These are phyloP conservation scores for Nicotiana rustica DNA, from an alignment of 305 asterid species.

Conservation along the genomic window DNA sequence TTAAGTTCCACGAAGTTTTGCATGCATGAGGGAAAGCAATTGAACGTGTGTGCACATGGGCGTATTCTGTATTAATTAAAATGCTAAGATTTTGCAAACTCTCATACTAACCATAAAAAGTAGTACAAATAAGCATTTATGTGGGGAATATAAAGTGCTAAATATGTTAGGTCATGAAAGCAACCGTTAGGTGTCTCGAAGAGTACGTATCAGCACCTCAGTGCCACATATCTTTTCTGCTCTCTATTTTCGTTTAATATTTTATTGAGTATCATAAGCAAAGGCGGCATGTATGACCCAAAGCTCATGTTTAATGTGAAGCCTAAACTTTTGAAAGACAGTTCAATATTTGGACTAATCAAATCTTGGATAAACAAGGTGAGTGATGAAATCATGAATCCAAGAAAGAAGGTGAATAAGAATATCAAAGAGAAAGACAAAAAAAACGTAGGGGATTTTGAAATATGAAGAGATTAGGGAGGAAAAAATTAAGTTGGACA, in stretches of 20 bases:
- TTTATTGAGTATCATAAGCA: background rate
- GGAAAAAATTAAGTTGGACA: too few species aligned
- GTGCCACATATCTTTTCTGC: constrained; percentile 4
- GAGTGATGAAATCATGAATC: too few species aligned
- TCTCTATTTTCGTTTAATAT: background rate
- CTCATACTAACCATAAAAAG: constrained; percentile 20
- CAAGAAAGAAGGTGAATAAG: too few species aligned
- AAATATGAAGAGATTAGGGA: too few species aligned
- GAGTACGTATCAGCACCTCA: background rate
- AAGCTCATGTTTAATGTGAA: too few species aligned
- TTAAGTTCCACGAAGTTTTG: background rate
- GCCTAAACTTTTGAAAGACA: too few species aligned
- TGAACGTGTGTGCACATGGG: constrained; percentile 32
- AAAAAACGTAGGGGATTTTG: too few species aligned
- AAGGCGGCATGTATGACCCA: too few species aligned
- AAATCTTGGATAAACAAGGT: too few species aligned
- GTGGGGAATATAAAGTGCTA: constrained; percentile 30
- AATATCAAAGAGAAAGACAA: too few species aligned
- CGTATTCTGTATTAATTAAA: background rate
- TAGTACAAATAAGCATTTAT: background rate
- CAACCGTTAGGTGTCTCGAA: background rate
- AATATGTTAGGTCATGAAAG: constrained; percentile 15
- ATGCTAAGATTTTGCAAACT: constrained; percentile 17
- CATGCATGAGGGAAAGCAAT: constrained; percentile 24
- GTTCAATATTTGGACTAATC: too few species aligned